Base-by-base conservation (phyloP, 2,329 filamentous ascomycete genomes). In the Penicillium hordei region DNA sequence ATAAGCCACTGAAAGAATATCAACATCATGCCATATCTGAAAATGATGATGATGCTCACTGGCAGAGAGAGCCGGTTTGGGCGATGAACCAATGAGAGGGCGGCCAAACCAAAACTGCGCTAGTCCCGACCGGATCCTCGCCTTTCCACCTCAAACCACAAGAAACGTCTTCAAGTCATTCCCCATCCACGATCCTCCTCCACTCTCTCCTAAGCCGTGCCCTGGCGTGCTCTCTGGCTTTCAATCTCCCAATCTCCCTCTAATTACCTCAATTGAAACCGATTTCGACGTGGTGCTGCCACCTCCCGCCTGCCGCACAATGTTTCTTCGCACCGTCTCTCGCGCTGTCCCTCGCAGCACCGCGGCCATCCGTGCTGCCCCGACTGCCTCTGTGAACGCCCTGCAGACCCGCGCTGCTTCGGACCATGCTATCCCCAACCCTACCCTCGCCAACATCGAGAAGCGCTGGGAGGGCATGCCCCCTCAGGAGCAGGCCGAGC, bases 401-500 rank as follows among this genome's bases (percentile, higher is more conserved):
- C 79, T 83, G 74, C 80, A 82, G 73, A 77, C 76, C 62, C 82
- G 83, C 65, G 70, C 74, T 73, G 81, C 85, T 71, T 86, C 89
- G 70, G 90, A 90, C 69, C 92, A 96, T 78, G 93, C 93, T 76
- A 95, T 99, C 81, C 95, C 93, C 74, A 97, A 97, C 83, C 94
- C 95, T 69, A 97, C 91, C 59, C 86, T 99, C 73, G 90, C 91
- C 79, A 92, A 96, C 81, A 97, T 99, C 75, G 94, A 99, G 88
- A 97, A 96, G 89, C 86, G 94, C 83, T 99, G 94, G 94, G 94
- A 99, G 83, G 86, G 83, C 64, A 93, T 97, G 90, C 93, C 93
- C 59, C 91, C 94, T 65, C 92, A 96, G 84, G 94, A 99, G 86
- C 94, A 99, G 87, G 94, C 94, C 68, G 94, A 99, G 76, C 83